Evolutionary conservation across 2,329 filamentous ascomycete species (phyloP), one percentile per base, ranked within the genome.

Genomic region (Chaetomiaceae sp.): DNA sequence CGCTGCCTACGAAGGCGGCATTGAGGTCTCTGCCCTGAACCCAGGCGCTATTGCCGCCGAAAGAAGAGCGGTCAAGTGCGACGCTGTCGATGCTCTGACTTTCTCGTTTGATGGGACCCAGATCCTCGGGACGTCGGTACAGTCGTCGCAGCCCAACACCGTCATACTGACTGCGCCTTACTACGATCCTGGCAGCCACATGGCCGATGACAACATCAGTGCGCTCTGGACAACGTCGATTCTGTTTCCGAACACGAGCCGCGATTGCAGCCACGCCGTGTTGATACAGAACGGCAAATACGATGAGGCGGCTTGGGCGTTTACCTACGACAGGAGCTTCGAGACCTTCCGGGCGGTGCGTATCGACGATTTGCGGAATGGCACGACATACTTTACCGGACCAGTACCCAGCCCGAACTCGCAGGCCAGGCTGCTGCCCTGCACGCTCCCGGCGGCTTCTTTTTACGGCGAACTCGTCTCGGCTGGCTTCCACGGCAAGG

Each of bases 171-270:
- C 87, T 0, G 88, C 88, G 0, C 88, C 89, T 1, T 91, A 91
- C 64, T 90, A 89, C 66, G 85, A 88, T 38, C 87, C 84, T 0
- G 85, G 85, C 33, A 82, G 81, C 59, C 77, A 83, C 46, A 75
- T 86, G 58, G 78, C 75, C 12, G 83, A 86, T 54, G 82, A 88
- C 54, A 80, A 84, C 57, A 78, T 90, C 57, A 87, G 85, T 65
- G 81, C 85, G 22, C 79, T 92, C 64, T 94, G 89, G 89, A 92
- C 89, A 6, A 90, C 88, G 0, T 91, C 90, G 31, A 91, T 94
- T 42, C 72, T 94, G 3, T 92, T 92, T 53, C 88, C 89, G 3
- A 89, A 91, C 61, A 85, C 83, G n/a, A 89, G 85, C 60, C 81
- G 83, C 46, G 85, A 89, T 60, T 91, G 87, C 65, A 90, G 86